Evolutionary conservation across 805 yeast genomes (phyloP).

Genomic region (Candida insectorum): DNA sequence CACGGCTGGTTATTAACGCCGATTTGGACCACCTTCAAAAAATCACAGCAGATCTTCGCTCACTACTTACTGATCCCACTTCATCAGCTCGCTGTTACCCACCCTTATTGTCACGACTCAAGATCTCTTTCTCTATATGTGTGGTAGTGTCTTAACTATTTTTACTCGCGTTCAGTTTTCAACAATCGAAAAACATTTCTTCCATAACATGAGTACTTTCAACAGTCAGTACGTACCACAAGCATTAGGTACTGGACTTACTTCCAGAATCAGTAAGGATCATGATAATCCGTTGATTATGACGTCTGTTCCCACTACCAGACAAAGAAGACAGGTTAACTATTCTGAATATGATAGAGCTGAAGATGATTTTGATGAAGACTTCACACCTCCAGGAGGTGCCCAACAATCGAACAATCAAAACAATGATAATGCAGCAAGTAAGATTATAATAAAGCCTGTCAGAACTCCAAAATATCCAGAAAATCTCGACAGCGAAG

Average conservation of each 20-base stretch:
- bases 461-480: constrained; percentile 24
- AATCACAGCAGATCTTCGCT: no score
- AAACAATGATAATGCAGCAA: constrained; percentile 15
- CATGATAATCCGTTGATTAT: constrained; percentile 71
- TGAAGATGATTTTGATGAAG: constrained; percentile 42
- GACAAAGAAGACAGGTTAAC: constrained; percentile 75
- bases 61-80: no score
- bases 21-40: no score
- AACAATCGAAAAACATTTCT: no score
- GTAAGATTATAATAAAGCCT: constrained; percentile 23
- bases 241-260: constrained; percentile 73
- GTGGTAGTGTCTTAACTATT: background rate
- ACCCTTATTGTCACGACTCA: no score
- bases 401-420: constrained; percentile 10
- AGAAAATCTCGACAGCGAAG: constrained; percentile 20
- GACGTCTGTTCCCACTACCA: constrained; percentile 65
- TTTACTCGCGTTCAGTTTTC: background rate
- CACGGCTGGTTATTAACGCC: no score
- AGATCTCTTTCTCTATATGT: background rate
- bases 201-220: constrained; percentile 8
- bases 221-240: constrained; percentile 52
- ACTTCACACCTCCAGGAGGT: constrained; percentile 12
- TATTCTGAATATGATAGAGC: constrained; percentile 78
- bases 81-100: no score
- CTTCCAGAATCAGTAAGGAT: constrained; percentile 62